phyloP scores from a whole-genome alignment of 2,329 filamentous ascomycete species.

The Colletotrichum gloeosporioides region DNA sequence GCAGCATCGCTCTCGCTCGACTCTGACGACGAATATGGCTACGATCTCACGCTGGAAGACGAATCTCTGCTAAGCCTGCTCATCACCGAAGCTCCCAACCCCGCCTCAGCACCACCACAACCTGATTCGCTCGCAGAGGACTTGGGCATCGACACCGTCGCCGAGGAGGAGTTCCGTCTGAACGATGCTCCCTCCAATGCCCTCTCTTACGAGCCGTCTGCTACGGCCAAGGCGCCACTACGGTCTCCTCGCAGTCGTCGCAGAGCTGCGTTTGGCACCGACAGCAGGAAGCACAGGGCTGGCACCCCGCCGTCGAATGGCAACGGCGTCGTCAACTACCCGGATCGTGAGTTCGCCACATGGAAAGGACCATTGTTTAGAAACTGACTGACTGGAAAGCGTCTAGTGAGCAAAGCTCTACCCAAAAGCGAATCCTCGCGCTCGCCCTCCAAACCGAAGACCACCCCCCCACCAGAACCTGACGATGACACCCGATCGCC shows the following conservation, averaged over 20 bases:
- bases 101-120: background rate
- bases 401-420: constrained; percentile 61
- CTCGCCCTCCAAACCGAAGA: constrained; percentile 18
- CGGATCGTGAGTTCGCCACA: constrained; percentile 54
- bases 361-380: constrained; percentile 1
- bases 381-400: constrained; percentile 69
- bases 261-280: constrained; percentile 16
- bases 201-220: constrained; percentile 21
- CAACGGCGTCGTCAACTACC: constrained; percentile 45
- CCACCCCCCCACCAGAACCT: constrained; percentile 17
- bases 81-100: constrained; percentile 24
- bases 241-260: background rate
- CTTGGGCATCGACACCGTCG: constrained; percentile 8
- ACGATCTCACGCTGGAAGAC: constrained; percentile 52
- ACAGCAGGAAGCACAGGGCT: constrained; percentile 12
- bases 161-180: background rate
- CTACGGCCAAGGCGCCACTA: background rate
- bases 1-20: constrained; percentile 24
- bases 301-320: constrained; percentile 19
- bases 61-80: constrained; percentile 45
- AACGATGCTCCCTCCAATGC: constrained; percentile 27
- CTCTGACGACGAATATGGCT: constrained; percentile 50
- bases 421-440: constrained; percentile 24
- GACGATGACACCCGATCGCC: constrained; percentile 55
- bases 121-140: background rate